Percentiles rank a stretch among this genome's conserved stretches.
These are phyloP conservation scores for Saccharomycopsis sp. DNA, from an alignment of 805 yeast species.

Conservation along the genomic window DNA sequence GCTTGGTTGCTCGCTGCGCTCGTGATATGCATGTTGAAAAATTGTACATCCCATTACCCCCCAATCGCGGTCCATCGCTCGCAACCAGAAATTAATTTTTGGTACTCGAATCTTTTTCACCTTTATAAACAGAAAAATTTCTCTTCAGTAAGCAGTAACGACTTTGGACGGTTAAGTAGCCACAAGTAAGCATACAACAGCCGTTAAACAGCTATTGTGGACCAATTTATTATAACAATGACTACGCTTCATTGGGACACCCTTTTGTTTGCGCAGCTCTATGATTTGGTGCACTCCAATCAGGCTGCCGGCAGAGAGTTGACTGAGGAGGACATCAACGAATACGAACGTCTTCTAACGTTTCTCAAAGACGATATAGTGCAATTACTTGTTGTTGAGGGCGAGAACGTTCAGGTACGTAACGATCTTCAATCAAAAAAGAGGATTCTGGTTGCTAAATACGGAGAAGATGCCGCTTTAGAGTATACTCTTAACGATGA, in stretches of 20 bases:
- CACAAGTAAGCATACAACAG: too few species aligned
- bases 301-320: neutral
- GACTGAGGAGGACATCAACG: neutral
- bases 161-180: too few species aligned
- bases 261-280: conserved; percentile 3
- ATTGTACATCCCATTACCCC: too few species aligned
- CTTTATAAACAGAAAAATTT: too few species aligned
- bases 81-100: too few species aligned
- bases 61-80: too few species aligned
- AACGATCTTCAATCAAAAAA: conserved; percentile 9
- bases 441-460: neutral
- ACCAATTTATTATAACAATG: too few species aligned
- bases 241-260: conserved; percentile 15
- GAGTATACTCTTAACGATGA: conserved; percentile 57
- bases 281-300: neutral
- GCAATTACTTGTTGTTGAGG: conserved; percentile 4
- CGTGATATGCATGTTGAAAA: too few species aligned
- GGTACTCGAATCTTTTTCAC: too few species aligned
- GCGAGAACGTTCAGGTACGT: conserved; percentile 7
- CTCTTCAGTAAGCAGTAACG: too few species aligned
- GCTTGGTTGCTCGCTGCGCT: too few species aligned
- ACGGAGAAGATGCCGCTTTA: conserved; percentile 36
- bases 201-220: too few species aligned
- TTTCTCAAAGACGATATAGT: conserved; percentile 9
- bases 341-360: neutral